Percentiles rank a stretch among this genome's conserved stretches.
Evolutionary conservation across 2,329 filamentous ascomycete genomes (phyloP).

Genomic region (Scedosporium boydii): DNA sequence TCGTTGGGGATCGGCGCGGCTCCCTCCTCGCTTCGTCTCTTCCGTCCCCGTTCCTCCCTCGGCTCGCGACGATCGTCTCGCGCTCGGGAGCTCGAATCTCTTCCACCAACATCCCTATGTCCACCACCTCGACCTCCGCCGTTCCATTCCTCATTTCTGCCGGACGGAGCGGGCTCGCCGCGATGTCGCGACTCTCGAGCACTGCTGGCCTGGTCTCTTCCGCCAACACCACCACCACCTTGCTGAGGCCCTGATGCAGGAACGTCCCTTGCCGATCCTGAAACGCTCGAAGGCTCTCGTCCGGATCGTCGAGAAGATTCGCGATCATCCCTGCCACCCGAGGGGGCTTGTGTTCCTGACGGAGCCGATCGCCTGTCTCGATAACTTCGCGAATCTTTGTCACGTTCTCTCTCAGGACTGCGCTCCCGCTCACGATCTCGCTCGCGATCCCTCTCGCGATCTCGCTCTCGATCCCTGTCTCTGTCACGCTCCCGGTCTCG

Average conservation of each 20-base stretch:
- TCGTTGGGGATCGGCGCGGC: conserved; percentile 28
- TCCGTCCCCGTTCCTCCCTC: conserved; percentile 28
- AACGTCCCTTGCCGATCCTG: conserved; percentile 15
- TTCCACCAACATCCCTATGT: conserved; percentile 21
- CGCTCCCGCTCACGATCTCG: conserved; percentile 33
- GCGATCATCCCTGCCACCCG: conserved; percentile 15
- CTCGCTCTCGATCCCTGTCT: conserved; percentile 25
- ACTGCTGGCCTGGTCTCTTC: conserved; percentile 20
- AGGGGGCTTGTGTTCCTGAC: conserved; percentile 11
- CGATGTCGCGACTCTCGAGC: conserved; percentile 22
- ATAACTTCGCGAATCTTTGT: conserved; percentile 36
- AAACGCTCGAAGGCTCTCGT: conserved; percentile 14
- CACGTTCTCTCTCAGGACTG: conserved; percentile 35
- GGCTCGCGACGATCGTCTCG: conserved; percentile 18
- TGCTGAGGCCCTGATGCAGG: conserved; percentile 6
- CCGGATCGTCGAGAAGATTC: conserved; percentile 11
- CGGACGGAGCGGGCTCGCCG: conserved; percentile 15
- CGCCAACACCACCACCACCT: conserved; percentile 10
- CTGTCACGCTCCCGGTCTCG: conserved; percentile 33
- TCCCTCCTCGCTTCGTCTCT: conserved; percentile 41
- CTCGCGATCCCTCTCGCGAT: conserved; percentile 22
- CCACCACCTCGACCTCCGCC: conserved; percentile 25
- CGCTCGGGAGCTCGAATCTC: conserved; percentile 2
- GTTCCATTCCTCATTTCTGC: conserved; percentile 24
- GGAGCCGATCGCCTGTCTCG: conserved; percentile 30